Percentiles rank a stretch among this genome's conserved stretches.
Evolutionary conservation across 108 stramenopile species (phyloP).

Genomic region (Pseudonitzschia delicatissima): DNA sequence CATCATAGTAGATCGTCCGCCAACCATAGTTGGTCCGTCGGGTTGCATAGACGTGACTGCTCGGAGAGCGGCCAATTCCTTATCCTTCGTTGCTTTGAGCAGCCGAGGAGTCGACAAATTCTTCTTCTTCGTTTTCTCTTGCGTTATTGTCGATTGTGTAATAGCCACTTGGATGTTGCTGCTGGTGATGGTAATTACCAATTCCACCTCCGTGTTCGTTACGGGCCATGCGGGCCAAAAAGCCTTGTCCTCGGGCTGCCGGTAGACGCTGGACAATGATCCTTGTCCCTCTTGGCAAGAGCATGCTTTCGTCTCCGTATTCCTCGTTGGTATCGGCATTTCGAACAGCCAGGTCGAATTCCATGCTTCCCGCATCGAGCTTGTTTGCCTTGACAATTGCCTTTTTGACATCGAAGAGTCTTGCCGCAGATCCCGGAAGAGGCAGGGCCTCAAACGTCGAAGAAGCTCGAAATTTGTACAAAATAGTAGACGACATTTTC

Average conservation of each 20-base stretch:
- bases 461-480: conserved; percentile 84
- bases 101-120: conserved; percentile 39
- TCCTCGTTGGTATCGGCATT: conserved; percentile 79
- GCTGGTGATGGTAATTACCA: conserved; percentile 15
- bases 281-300: conserved; percentile 73
- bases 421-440: conserved; percentile 75
- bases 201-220: conserved; percentile 26
- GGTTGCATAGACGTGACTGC: conserved; percentile 65
- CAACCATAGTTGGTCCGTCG: conserved; percentile 32
- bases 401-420: conserved; percentile 84
- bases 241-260: conserved; percentile 64
- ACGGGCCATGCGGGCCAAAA: conserved; percentile 67
- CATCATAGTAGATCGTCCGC: conserved; percentile 16
- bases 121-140: conserved; percentile 60
- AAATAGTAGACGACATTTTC: conserved; percentile 73
- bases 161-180: conserved; percentile 45
- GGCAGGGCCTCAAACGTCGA: conserved; percentile 77
- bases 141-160: conserved; percentile 74
- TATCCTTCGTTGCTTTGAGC: conserved; percentile 44
- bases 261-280: conserved; percentile 75
- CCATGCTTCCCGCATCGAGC: conserved; percentile 58
- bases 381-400: conserved; percentile 79
- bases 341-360: conserved; percentile 75
- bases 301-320: conserved; percentile 70
- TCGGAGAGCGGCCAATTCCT: conserved; percentile 73